Evolutionary conservation across 176 grass and related monocot genomes (phyloP), one percentile per base, ranked within the genome.

Genomic region (Neostapfia colusana): DNA sequence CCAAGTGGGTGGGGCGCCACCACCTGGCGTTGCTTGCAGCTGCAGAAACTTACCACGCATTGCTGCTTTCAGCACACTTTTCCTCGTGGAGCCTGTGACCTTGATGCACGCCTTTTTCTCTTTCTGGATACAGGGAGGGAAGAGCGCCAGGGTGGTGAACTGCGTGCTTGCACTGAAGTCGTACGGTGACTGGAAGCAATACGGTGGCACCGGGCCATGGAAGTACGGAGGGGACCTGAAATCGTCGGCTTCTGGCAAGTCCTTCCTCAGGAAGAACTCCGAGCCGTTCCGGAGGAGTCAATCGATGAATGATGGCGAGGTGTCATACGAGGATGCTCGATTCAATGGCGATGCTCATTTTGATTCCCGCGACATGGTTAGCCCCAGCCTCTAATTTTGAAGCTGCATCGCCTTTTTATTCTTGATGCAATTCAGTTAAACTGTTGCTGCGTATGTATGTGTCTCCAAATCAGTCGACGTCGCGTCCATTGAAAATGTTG

Each of bases 131-230:
- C 83, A 99, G 95, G 95, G 95, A 92, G 95, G 95, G 64, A 99
- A 99, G 87, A 89, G 92, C 84, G 83, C 85, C 51, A 90, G 95
- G 85, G 90, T 95, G 80, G 92, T 99, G 69, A 88, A 99, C 69
- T 95, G 95, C 36, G 92, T 95, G 58, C 89, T 99, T 69, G 89
- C 92, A 68, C 82, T 99, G 73, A 95, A 90, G 48, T 95, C 92
- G 44, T 99, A 92, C 65, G 81, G 87, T 35, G 95, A 92, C 66
- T 99, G 95, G 95, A 99, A 99, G 63, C 89, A 95, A 92, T 88
- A 79, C 65, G 95, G 95, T 50, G 89, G 92, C 31, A 87, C 82
- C 28, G 95, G 95, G 57, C 85, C 88, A 46, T 99, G 89, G 87
- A 99, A 92, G 83, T 99, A 88, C 44, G 92, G 95, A 14, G 95